These are phyloP conservation scores for Penicillium concentricum DNA, from an alignment of 2,329 filamentous ascomycete genomes.

Conservation along the genomic window DNA sequence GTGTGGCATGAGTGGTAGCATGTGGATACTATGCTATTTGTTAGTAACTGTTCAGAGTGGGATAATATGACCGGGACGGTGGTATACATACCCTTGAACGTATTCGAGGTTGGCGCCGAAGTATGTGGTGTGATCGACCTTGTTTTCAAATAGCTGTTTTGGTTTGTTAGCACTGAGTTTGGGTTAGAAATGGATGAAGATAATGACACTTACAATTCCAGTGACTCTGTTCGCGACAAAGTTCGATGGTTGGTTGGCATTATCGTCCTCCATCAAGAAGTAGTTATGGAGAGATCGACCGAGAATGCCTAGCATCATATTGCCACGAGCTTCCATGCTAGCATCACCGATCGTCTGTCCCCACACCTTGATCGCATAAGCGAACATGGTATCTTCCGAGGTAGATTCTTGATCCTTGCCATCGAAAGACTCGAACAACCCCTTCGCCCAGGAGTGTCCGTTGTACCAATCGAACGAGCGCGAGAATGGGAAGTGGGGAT, in stretches of 20 bases:
- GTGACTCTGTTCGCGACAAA: constrained; percentile 77
- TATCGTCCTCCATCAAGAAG: constrained; percentile 73
- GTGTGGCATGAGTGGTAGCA: constrained; percentile 71
- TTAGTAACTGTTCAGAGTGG: constrained; percentile 11
- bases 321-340: constrained; percentile 77
- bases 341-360: constrained; percentile 72
- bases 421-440: constrained; percentile 53
- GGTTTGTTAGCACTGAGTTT: neutral
- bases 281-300: constrained; percentile 72
- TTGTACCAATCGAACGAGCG: constrained; percentile 91
- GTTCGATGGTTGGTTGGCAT: constrained; percentile 68
- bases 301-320: constrained; percentile 79
- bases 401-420: constrained; percentile 70
- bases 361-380: constrained; percentile 93
- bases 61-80: constrained; percentile 4
- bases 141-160: constrained; percentile 78
- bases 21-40: constrained; percentile 67
- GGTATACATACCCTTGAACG: constrained; percentile 54
- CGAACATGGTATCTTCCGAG: constrained; percentile 84
- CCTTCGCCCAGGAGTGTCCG: constrained; percentile 87
- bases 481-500: constrained; percentile 76
- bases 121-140: constrained; percentile 88
- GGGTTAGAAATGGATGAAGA: too few species aligned
- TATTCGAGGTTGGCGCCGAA: constrained; percentile 74
- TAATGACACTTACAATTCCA: constrained; percentile 49